Evolutionary conservation across 1,284 basidiomycete species (phyloP), one percentile per base, ranked within the genome.

Genomic region (Irpex sp.): DNA sequence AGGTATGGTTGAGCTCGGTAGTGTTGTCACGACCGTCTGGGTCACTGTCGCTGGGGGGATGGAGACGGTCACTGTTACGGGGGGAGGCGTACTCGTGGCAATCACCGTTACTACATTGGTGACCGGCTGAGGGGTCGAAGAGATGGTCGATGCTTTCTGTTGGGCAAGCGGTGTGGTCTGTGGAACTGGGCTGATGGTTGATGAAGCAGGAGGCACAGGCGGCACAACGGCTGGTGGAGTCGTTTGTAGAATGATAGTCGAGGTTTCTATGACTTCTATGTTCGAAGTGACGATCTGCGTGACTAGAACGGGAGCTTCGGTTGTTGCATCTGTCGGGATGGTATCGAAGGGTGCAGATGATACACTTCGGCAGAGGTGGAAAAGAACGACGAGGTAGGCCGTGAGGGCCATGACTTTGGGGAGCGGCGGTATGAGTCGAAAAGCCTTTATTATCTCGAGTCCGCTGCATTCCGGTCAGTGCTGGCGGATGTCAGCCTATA

Each of bases 31-130:
- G 54, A 72, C 64, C 50, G 68, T 65, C 21, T 74, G 69, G 0
- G 75, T 76, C 3, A 75, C 67, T 5, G 77, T 77, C n/a, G 70
- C 67, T 5, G 75, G 71, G 1, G 72, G 53, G 5, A 72, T 72
- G 3, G 75, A 70, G 35, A 75, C 66, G 5, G 77, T 76, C 21
- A 78, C 68, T 0, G 75, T 77, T 26, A 71, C 63, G 5, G 76
- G 74, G 5, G 77, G 68, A 55, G 62, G 58, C 3, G 64, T 60
- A 35, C 74, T 70, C 13, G 71, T 75, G 58, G 75, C 64, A 31
- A 72, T 76, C 19, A 69, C 59, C 57, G 72, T 71, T 33, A 68
- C 46, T 9, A 66, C 61, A 35, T 62, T 53, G 17, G 62, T 68
- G n/a, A 67, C 61, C 1, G 70, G 70, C 26, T 19, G 39, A 9